Evolutionary conservation across 2,329 filamentous ascomycete genomes (phyloP).

Genomic region (Epichloe gansuensis): DNA sequence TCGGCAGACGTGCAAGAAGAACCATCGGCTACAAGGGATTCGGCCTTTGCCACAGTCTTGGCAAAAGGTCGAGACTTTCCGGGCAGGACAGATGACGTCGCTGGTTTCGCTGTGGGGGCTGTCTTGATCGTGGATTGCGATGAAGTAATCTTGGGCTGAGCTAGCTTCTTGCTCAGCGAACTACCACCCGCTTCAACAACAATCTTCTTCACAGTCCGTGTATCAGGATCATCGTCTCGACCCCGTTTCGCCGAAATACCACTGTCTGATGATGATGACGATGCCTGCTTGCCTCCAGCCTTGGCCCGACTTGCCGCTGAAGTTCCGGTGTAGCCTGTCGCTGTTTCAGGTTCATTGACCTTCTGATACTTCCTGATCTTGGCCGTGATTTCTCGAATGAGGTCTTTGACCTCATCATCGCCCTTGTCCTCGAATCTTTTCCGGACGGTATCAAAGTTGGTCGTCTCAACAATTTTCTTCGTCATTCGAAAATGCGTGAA

Average conservation of each 20-base stretch:
- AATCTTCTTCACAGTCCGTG: conserved; percentile 29
- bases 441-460: conserved; percentile 53
- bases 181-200: conserved; percentile 26
- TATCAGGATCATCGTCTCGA: conserved; percentile 28
- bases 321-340: conserved; percentile 26
- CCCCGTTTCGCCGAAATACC: conserved; percentile 22
- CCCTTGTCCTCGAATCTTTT: conserved; percentile 50
- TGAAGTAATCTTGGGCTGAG: conserved; percentile 20
- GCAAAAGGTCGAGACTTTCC: conserved; percentile 33
- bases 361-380: conserved; percentile 30
- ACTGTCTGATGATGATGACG: conserved; percentile 8
- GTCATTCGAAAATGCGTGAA: conserved; percentile 51
- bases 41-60: conserved; percentile 29
- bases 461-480: conserved; percentile 46
- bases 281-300: conserved; percentile 17
- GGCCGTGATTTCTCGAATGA: conserved; percentile 44
- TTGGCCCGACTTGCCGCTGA: conserved; percentile 27
- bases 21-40: conserved; percentile 15
- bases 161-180: conserved; percentile 28
- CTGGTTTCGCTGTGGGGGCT: conserved; percentile 16
- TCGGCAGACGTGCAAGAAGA: conserved; percentile 15
- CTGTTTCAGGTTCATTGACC: conserved; percentile 19
- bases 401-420: conserved; percentile 48
- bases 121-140: conserved; percentile 18
- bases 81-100: conserved; percentile 27